Base-by-base conservation (phyloP, 208 protist genomes). In the Acanthamoeba sp. region DNA sequence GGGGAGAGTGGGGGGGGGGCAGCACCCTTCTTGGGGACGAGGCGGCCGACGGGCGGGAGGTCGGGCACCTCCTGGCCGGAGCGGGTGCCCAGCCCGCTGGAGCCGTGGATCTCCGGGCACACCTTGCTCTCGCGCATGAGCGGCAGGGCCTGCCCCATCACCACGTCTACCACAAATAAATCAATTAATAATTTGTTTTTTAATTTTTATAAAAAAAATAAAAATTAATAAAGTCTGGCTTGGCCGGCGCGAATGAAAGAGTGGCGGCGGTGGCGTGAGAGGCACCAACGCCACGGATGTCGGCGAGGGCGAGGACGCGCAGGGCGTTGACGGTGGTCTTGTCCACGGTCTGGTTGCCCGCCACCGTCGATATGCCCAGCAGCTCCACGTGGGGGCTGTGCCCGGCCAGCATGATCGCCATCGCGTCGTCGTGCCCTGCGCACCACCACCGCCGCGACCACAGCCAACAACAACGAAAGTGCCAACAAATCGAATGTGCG, bases 341-440 rank as follows among this genome's bases (percentile, higher is more conserved):
- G 36, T 95, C 95, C 20, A 97, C 57, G 20, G 94, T 97, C 82
- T 97, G 96, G 62, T 97, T 97, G 55, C 96, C 96, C 36, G 62
- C 64, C 38, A 96, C 93, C 7, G 96, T 97, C 6, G 95, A 96
- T 50, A 97, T 93, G 50, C 95, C 96, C 27, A 96, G 36, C 24
- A 97, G 32, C n/a, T 82, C 45, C 24, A 93, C 55, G 16, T 73
- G 59, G 9, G 66, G 57, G 69, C 45, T 45, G 55, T 92, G 40
- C 34, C 71, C 73, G 62, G 91, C 95, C 32, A 97, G 73, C 34
- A 97, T 95, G 18, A 97, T 93, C 7, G 95, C 95, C 52, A 97
- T 95, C 48, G 95, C 94, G 94, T 97, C 96, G 94, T 97, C 96
- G 69, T 97, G 95, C 7, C 96, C 96, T 96, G 50, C 42, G 59